A percentile compares a stretch with the other conserved stretches of the same genome.
Evolutionary conservation across 1,139 yeast genomes (phyloP).

Genomic region (Taiozyma sp.): DNA sequence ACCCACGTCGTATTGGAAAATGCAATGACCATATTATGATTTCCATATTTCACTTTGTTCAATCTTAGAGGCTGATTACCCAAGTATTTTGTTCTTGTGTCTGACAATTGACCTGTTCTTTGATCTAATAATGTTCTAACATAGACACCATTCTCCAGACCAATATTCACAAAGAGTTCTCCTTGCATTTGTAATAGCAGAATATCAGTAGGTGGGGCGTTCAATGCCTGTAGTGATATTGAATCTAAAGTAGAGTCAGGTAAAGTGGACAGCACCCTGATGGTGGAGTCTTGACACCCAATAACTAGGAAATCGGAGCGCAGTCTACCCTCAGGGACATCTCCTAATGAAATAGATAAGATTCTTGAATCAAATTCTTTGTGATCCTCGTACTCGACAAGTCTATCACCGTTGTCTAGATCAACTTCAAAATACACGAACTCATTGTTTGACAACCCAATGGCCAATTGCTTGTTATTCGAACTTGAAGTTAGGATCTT

Average conservation of each 20-base stretch:
- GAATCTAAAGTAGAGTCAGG: conserved; percentile 58
- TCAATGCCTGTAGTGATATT: conserved; percentile 61
- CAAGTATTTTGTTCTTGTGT: conserved; percentile 65
- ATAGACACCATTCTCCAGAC: conserved; percentile 78
- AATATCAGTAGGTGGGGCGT: conserved; percentile 46
- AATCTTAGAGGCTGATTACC: conserved; percentile 63
- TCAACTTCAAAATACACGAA: conserved; percentile 82
- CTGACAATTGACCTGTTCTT: conserved; percentile 57
- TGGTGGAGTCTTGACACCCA: conserved; percentile 66
- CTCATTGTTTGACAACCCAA: conserved; percentile 70
- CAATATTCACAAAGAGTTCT: conserved; percentile 54
- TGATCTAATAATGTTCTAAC: conserved; percentile 55
- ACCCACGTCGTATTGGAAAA: conserved; percentile 39
- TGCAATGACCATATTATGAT: conserved; percentile 29
- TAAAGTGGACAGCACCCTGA: conserved; percentile 64
- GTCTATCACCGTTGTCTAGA: conserved; percentile 41
- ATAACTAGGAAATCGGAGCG: conserved; percentile 59
- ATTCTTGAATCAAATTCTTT: conserved; percentile 51
- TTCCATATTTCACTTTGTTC: conserved; percentile 17
- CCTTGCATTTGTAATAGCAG: conserved; percentile 29
- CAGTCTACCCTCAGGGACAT: conserved; percentile 40
- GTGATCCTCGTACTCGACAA: conserved; percentile 65
- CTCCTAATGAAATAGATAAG: conserved; percentile 50
- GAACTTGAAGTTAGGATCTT: conserved; percentile 53
- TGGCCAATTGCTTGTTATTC: conserved; percentile 60